phyloP scores from a whole-genome alignment of 1,284 basidiomycete species.

The Leccinum huronense region DNA sequence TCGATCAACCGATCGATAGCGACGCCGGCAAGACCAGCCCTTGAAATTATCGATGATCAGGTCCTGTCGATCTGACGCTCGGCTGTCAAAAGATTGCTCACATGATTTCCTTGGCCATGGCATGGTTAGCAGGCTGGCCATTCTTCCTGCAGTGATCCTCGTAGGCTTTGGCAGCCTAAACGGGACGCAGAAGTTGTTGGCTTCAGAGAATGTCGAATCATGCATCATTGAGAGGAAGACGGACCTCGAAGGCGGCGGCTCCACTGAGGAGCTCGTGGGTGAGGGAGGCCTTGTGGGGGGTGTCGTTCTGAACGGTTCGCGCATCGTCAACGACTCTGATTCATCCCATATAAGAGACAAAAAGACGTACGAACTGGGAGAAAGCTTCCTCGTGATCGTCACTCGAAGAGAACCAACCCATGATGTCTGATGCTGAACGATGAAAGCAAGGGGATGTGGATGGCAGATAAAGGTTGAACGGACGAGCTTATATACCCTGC shows the following conservation, averaged over 20 bases:
- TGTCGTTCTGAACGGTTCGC: not conserved
- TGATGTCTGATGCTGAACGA: not conserved
- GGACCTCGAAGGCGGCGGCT: not conserved
- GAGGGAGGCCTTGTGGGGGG: not conserved
- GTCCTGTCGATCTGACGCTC: not conserved
- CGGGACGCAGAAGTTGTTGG: not conserved
- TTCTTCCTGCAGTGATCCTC: not conserved
- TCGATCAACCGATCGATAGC: not conserved
- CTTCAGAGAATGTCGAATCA: not conserved
- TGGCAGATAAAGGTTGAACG: not conserved
- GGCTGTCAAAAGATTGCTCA: not conserved
- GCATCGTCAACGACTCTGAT: not conserved
- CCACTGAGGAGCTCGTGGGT: not conserved
- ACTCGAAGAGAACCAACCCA: not conserved
- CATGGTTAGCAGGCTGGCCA: not conserved
- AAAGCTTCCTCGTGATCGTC: not conserved
- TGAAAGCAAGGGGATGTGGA: not conserved
- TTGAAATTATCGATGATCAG: not conserved
- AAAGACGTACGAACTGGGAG: not conserved
- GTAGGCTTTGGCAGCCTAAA: constrained; percentile 1
- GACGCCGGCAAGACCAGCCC: not conserved
- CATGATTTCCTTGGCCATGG: not conserved
- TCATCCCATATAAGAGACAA: not conserved
- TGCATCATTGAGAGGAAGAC: not conserved
- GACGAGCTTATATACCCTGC: not conserved